phyloP scores from a whole-genome alignment of 1,139 yeast species.

The Saccharomycopsis phalli region DNA sequence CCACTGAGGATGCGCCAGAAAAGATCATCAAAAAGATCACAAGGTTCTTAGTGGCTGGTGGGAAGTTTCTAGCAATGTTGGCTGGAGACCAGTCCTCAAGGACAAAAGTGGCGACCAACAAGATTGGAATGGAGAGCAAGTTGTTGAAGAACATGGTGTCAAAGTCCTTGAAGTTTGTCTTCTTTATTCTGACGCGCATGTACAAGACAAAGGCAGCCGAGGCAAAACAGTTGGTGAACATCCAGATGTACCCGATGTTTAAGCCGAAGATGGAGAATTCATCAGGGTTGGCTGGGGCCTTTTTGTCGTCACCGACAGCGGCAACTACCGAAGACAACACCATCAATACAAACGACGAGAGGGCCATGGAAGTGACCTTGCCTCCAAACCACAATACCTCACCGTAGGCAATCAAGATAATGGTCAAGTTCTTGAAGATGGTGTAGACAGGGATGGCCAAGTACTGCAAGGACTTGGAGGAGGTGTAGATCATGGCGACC shows the following conservation, averaged over 20 bases:
- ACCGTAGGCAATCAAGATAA: constrained; percentile 94
- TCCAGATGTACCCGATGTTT: constrained; percentile 91
- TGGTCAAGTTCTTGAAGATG: constrained; percentile 94
- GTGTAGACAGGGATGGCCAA: constrained; percentile 94
- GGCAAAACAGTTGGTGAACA: constrained; percentile 87
- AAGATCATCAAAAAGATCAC: constrained; percentile 76
- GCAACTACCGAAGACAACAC: constrained; percentile 90
- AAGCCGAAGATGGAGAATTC: constrained; percentile 33
- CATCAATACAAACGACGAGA: constrained; percentile 82
- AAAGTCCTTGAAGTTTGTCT: constrained; percentile 92
- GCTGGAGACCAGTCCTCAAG: constrained; percentile 90
- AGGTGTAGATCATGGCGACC: constrained; percentile 92
- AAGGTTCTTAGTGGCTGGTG: constrained; percentile 55
- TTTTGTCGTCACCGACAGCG: constrained; percentile 74
- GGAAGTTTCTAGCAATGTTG: constrained; percentile 72
- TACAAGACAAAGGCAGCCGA: constrained; percentile 88
- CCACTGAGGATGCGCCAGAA: constrained; percentile 90
- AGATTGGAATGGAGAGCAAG: constrained; percentile 81
- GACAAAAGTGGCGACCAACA: constrained; percentile 61
- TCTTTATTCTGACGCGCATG: constrained; percentile 96
- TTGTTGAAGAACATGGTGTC: constrained; percentile 99
- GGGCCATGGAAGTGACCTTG: constrained; percentile 78
- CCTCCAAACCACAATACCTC: constrained; percentile 98
- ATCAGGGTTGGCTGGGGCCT: constrained; percentile 26
- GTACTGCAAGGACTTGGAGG: constrained; percentile 88